These are phyloP conservation scores for Geranium rotundifolium DNA, from an alignment of 345 rosid genomes.

Conservation along the genomic window DNA sequence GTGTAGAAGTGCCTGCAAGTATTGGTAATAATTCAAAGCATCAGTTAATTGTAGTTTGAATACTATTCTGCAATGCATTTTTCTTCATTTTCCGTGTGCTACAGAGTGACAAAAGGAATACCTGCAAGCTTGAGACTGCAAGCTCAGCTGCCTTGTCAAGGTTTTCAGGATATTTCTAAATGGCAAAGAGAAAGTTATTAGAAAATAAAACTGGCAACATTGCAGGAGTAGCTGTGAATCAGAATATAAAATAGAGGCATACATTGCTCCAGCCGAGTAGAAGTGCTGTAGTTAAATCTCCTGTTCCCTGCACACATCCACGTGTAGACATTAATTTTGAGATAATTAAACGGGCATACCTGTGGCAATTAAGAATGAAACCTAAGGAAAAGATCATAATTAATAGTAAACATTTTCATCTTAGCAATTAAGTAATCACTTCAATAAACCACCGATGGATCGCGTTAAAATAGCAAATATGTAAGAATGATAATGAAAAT, in stretches of 20 bases:
- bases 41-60: background rate
- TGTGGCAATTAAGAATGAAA: background rate
- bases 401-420: background rate
- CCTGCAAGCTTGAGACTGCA: constrained; percentile 98
- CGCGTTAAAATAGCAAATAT: background rate
- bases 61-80: background rate
- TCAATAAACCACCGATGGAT: background rate
- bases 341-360: background rate
- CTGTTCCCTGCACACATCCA: constrained; percentile 64
- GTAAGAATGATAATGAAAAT: constrained; percentile 4
- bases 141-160: constrained; percentile 86
- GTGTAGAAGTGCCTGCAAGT: constrained; percentile 57
- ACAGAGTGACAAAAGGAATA: constrained; percentile 5
- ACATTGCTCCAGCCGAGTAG: constrained; percentile 99
- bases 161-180: constrained; percentile 78
- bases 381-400: too few species aligned
- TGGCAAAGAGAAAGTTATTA: constrained; percentile 3
- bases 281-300: constrained; percentile 95
- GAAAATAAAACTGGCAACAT: constrained; percentile 3
- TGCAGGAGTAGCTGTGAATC: background rate
- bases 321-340: constrained; percentile 1
- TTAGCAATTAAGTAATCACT: background rate
- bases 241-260: constrained; percentile 9
- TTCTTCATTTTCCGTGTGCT: too few species aligned
- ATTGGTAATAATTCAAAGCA: background rate